These are phyloP conservation scores for Sedum album DNA, from an alignment of 164 flowering plant genomes.

Conservation along the genomic window DNA sequence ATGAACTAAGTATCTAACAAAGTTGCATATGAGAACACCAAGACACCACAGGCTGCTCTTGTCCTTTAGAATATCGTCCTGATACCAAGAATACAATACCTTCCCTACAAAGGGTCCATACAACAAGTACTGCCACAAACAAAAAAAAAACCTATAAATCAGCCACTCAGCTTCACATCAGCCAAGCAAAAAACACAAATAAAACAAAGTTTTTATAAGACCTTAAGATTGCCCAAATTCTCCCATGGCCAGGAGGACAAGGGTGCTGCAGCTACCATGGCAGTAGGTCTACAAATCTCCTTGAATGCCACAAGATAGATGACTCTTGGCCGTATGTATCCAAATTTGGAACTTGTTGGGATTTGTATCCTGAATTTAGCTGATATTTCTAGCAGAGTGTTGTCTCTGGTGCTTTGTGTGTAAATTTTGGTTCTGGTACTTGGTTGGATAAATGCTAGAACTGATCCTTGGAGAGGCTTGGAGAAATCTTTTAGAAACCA, in stretches of 20 bases:
- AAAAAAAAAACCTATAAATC: too few relatives aligned
- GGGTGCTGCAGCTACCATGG: constrained; percentile 21
- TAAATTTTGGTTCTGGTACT: too few relatives aligned
- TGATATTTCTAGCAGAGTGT: too few relatives aligned
- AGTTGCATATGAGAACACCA: constrained; percentile 45
- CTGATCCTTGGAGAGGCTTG: too few relatives aligned
- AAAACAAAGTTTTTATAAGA: constrained; percentile 4
- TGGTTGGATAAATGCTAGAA: too few relatives aligned
- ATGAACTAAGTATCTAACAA: constrained; percentile 39
- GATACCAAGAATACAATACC: constrained; percentile 20
- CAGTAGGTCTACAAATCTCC: background rate
- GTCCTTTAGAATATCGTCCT: constrained; percentile 19
- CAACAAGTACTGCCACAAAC: constrained; percentile 43
- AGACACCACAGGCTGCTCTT: constrained; percentile 34
- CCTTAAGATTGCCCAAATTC: constrained; percentile 52
- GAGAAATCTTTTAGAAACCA: too few relatives aligned
- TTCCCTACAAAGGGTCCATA: constrained; percentile 61
- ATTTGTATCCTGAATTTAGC: too few relatives aligned
- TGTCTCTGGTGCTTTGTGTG: too few relatives aligned
- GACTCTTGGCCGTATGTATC: background rate
- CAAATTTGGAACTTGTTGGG: too few relatives aligned
- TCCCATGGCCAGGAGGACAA: constrained; percentile 76
- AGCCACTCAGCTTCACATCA: background rate
- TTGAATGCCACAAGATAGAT: too few relatives aligned
- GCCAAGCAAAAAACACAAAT: background rate